Conservation (phyloP, 805 yeast species). For the Groenewaldozyma salmanticensis region DNA sequence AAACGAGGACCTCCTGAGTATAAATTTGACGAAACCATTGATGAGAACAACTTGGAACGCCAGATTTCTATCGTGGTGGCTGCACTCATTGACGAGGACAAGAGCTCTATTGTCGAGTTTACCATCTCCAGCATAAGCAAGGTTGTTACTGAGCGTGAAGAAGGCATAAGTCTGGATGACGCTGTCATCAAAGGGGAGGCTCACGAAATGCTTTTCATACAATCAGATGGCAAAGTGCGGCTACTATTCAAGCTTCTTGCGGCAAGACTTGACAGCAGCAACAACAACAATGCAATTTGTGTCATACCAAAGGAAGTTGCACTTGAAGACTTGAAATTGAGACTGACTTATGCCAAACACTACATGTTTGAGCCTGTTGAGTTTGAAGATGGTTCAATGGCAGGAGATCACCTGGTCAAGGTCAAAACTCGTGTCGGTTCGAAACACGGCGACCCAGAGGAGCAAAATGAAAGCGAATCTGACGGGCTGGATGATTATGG, state of each 20-base stretch:
- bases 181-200: neutral
- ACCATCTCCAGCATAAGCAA: constrained; percentile 25
- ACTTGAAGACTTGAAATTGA: constrained; percentile 27
- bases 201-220: neutral
- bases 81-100: constrained; percentile 38
- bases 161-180: neutral
- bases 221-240: constrained; percentile 37
- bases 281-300: constrained; percentile 30
- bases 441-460: constrained; percentile 4
- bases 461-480: constrained; percentile 10
- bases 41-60: constrained; percentile 33
- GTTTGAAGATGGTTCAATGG: constrained; percentile 29
- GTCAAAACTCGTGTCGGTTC: constrained; percentile 1
- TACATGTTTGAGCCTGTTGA: constrained; percentile 32
- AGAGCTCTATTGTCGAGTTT: constrained; percentile 36
- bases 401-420: constrained; percentile 26
- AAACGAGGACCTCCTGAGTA: constrained; percentile 11
- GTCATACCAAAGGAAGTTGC: constrained; percentile 29
- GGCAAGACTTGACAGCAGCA: constrained; percentile 35
- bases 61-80: constrained; percentile 43
- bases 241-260: constrained; percentile 40
- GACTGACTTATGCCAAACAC: constrained; percentile 32
- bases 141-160: neutral
- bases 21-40: constrained; percentile 18
- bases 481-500: constrained; percentile 31